Evolutionary conservation across 345 rosid genomes (phyloP).

Genomic region (Melaleuca alternifolia): DNA sequence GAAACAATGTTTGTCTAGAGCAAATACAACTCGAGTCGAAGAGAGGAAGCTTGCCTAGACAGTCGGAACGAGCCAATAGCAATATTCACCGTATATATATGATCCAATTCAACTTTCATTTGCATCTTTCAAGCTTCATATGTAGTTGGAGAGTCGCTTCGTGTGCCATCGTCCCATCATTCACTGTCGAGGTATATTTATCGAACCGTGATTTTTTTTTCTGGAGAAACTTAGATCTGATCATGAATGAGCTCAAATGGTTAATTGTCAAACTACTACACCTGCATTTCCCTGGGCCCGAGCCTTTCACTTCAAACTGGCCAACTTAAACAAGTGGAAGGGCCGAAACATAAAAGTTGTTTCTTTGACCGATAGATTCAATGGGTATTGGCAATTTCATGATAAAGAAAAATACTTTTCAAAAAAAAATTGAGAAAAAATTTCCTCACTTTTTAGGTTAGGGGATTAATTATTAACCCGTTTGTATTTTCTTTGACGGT

Average conservation of each 20-base stretch:
- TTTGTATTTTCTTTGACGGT: not conserved
- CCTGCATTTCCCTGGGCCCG: not conserved
- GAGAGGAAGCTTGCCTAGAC: too few relatives aligned
- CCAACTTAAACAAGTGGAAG: not conserved
- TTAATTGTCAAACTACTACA: not conserved
- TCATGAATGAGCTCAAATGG: not conserved
- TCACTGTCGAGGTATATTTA: too few relatives aligned
- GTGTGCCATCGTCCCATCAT: too few relatives aligned
- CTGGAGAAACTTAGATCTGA: too few relatives aligned
- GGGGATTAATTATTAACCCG: not conserved
- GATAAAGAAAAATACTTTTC: not conserved
- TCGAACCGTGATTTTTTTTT: too few relatives aligned
- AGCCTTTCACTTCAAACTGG: not conserved
- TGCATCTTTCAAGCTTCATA: too few relatives aligned
- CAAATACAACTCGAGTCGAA: too few relatives aligned
- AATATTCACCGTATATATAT: too few relatives aligned
- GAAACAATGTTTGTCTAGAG: too few relatives aligned
- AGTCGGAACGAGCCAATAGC: too few relatives aligned
- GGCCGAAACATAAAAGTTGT: not conserved
- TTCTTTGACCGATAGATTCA: not conserved
- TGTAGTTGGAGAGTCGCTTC: too few relatives aligned
- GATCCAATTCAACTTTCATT: too few relatives aligned
- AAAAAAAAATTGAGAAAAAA: fast-evolving
- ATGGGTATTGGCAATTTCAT: not conserved
- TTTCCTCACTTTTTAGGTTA: not conserved